Evolutionary conservation across 192 early-diverging fungal genomes (phyloP), one percentile per base, ranked within the genome.

Genomic region (Coemansia brasiliensis): DNA sequence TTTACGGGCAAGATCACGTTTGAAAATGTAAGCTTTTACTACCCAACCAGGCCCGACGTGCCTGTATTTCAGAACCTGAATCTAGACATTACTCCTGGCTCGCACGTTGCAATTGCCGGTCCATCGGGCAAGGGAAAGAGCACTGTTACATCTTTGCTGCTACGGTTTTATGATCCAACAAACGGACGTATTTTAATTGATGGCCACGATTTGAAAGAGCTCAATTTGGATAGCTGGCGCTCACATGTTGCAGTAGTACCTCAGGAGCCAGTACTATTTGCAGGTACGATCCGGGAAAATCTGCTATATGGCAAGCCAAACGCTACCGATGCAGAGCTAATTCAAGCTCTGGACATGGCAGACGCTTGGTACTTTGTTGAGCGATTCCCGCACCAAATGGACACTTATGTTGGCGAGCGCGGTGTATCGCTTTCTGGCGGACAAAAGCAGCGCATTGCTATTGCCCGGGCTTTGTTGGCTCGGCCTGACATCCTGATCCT

Each of bases 351-450:
- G 53, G 35, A 53, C 9, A 32, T 32, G 40, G 26, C 52, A 41
- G 65, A 78, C 13, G 78, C 78, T 3, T 74, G 67, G 65, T 71
- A 83, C n/a, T 92, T 92, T 69, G 86, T 92, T 57, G 65, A 78
- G 59, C 67, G 80, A n/a, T 79, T 92, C 39, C 89, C 91, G 15
- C 63, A 68, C 27, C 90, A 92, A 16, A 91, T 97, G 73, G 76
- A 85, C 27, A 98, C 96, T 15, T 92, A 96, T 69, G 86, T 99
- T 59, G 92, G 92, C 5, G 93, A 94, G 59, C 88, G 90, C 45
- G 83, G 83, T 21, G 74, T 78, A 49, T 74, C 72, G 17, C 74
- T 88, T 24, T 85, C 83, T 13, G 83, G 83, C 52, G 87, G 87
- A 26, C 83, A 88, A 67, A 75, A 82, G 65, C 84, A 87, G 67